Base-by-base conservation (phyloP, 225 moss, liverwort and hornwort species). In the Polytrichum formosum region DNA sequence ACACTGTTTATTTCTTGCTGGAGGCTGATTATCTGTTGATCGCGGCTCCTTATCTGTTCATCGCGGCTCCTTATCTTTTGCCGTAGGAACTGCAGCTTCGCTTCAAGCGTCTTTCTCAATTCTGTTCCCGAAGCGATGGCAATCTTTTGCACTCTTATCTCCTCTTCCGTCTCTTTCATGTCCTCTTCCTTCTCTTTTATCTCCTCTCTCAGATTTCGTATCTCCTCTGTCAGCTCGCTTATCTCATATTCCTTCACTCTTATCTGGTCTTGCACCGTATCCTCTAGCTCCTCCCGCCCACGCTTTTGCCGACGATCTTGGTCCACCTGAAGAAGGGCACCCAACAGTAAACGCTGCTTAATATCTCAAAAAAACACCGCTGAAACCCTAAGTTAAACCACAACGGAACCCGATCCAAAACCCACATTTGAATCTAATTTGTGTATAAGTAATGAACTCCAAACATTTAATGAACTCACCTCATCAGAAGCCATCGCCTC, bases 241-340 rank as follows among this genome's bases (percentile, higher is more conserved):
- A 23, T 23, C 6, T 66, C 66, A 19, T 66, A 0, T 66, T 66
- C 33, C 66, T 66, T 66, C 22, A 2, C 66, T 66, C 66, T 53
- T 53, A 53, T 66, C 9, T 66, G 46, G 35, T 66, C 23, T 23
- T 23, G 23, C 23, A 23, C 23, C 23, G 23, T 23, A 23, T 23
- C 23, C 23, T 23, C 66, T 31, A 28, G 18, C 28, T 31, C 28
- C 64, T 64, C 28, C 28, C 31, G 30, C 30, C 30, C 30, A 30
- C 30, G 0, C 30, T 30, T 30, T 30, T 30, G 30, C 30, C 30
- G 6, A 30, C 6, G 0, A 29, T 31, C 28, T 28, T 64, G 63
- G 63, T 28, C 7, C 63, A 17, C 28, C 63, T 26, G 25, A 28
- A 28, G 28, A 28, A 28, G 28, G 28, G 28, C 2, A 28, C 28